phyloP scores from a whole-genome alignment of 116 monocot genomes.

The Cymodocea nodosa region DNA sequence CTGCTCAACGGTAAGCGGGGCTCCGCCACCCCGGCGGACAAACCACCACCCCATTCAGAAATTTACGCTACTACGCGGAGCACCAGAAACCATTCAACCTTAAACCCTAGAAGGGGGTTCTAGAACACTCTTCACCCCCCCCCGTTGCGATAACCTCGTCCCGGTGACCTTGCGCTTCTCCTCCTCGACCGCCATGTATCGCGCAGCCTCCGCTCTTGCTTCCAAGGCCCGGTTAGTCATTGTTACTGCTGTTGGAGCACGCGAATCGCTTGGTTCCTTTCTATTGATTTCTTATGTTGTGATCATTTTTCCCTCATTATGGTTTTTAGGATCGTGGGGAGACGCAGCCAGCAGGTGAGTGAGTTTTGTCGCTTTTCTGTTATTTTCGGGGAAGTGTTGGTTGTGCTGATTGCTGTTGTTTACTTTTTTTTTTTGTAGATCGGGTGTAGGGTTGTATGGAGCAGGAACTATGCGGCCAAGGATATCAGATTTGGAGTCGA shows the following conservation, averaged over 20 bases:
- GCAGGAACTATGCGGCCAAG: slow-evolving; percentile 60
- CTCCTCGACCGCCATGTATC: slow-evolving; percentile 28
- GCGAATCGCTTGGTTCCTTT: not conserved
- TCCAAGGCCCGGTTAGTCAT: slow-evolving; percentile 35
- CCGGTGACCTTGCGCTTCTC: not conserved
- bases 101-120: slow-evolving; percentile 5
- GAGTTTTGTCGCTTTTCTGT: not conserved
- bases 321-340: slow-evolving; percentile 16
- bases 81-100: not conserved
- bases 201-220: slow-evolving; percentile 36
- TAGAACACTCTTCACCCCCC: not conserved
- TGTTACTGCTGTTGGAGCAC: not conserved
- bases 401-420: not conserved
- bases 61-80: not conserved
- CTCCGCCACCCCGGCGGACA: too few species aligned
- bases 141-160: too few species aligned
- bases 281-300: not conserved
- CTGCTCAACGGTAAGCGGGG: too few species aligned
- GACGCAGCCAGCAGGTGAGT: slow-evolving; percentile 5
- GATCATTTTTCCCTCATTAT: not conserved
- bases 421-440: slow-evolving; percentile 22
- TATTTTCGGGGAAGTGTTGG: not conserved
- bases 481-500: slow-evolving; percentile 20
- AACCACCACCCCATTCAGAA: not conserved
- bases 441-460: slow-evolving; percentile 56